phyloP scores from a whole-genome alignment of 2,329 filamentous ascomycete genomes.

The Metarhizium anisopliae region DNA sequence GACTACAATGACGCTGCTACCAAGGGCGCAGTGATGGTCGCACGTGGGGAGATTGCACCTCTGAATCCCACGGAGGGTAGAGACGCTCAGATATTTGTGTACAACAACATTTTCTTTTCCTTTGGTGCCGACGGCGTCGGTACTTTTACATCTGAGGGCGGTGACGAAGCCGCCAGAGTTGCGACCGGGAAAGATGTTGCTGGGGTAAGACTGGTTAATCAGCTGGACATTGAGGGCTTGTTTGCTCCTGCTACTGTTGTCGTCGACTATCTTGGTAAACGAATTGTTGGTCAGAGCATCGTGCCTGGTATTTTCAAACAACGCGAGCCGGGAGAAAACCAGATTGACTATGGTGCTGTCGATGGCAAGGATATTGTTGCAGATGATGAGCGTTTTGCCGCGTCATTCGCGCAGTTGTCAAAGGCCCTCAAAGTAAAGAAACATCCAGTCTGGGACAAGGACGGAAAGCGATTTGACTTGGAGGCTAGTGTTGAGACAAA shows the following conservation, averaged over 20 bases:
- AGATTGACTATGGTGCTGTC: constrained; percentile 97
- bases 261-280: constrained; percentile 93
- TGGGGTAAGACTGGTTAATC: constrained; percentile 90
- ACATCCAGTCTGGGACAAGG: constrained; percentile 97
- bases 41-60: constrained; percentile 83
- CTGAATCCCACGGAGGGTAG: constrained; percentile 87
- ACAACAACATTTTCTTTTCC: constrained; percentile 99
- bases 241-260: constrained; percentile 96
- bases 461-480: constrained; percentile 78
- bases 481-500: constrained; percentile 98
- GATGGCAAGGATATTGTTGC: constrained; percentile 95
- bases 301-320: constrained; percentile 99
- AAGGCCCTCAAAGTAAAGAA: constrained; percentile 86
- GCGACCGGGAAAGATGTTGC: constrained; percentile 95
- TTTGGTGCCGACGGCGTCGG: constrained; percentile 96
- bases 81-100: constrained; percentile 97
- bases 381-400: constrained; percentile 75
- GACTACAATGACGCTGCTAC: constrained; percentile 96
- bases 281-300: constrained; percentile 94
- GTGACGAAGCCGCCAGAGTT: constrained; percentile 90
- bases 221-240: constrained; percentile 87
- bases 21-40: constrained; percentile 83
- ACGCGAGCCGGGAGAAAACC: constrained; percentile 91
- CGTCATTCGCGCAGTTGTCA: constrained; percentile 82
- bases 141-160: constrained; percentile 92